A percentile compares a stretch with the other conserved stretches of the same genome.
phyloP scores from a whole-genome alignment of 2,329 filamentous ascomycete species.

The Fusarium torreyae region DNA sequence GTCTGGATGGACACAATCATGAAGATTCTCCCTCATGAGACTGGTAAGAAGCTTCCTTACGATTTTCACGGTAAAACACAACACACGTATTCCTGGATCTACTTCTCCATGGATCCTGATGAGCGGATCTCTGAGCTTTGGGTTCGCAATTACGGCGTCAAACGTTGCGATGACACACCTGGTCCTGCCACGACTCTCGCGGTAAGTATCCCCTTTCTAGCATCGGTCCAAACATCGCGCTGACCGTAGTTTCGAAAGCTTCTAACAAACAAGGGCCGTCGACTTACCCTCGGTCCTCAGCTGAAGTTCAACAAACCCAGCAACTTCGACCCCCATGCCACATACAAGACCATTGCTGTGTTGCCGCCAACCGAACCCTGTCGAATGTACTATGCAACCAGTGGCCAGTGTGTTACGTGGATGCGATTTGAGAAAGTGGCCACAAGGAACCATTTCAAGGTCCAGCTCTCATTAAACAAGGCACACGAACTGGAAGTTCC shows the following conservation, averaged over 20 bases:
- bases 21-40: not conserved
- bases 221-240: no score
- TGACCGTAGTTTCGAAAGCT: not conserved
- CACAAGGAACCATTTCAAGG: not conserved
- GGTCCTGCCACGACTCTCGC: not conserved
- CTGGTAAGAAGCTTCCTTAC: not conserved
- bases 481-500: not conserved
- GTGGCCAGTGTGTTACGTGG: not conserved
- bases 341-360: not conserved
- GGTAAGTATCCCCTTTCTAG: not conserved
- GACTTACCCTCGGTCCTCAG: not conserved
- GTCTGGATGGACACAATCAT: not conserved
- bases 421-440: not conserved
- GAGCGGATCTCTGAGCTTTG: not conserved
- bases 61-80: no score
- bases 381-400: not conserved
- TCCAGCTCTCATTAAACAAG: not conserved
- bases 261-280: not conserved
- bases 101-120: not conserved
- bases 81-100: not conserved
- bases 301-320: not conserved
- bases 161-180: not conserved
- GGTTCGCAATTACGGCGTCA: not conserved
- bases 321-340: not conserved
- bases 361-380: not conserved